A percentile compares a stretch with the other conserved stretches of the same genome.
Conservation (phyloP, 2,329 filamentous ascomycete species). For the Neocucurbitaria cava region DNA sequence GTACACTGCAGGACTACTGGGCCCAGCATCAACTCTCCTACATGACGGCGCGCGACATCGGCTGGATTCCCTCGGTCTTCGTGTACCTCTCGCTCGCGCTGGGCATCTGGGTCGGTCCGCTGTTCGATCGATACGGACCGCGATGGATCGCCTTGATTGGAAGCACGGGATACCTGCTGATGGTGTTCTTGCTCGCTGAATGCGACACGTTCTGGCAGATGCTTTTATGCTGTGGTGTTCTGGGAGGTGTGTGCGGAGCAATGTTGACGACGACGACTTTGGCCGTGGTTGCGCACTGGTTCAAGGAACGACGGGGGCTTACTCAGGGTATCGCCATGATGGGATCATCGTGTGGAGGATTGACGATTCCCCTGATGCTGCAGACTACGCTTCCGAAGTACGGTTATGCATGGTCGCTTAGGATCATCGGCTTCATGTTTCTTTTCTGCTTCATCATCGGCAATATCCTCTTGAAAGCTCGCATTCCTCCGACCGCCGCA, state of each 20-base stretch:
- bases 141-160: conserved; percentile 43
- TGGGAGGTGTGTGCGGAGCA: conserved; percentile 49
- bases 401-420: conserved; percentile 48
- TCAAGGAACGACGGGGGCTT: conserved; percentile 46
- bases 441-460: conserved; percentile 40
- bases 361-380: conserved; percentile 48
- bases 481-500: conserved; percentile 37
- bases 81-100: conserved; percentile 82
- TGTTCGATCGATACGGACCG: conserved; percentile 60
- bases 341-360: conserved; percentile 43
- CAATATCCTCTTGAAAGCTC: conserved; percentile 45
- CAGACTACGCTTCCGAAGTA: conserved; percentile 41
- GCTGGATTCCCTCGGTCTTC: conserved; percentile 93
- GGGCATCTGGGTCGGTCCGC: conserved; percentile 82
- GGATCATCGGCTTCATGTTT: conserved; percentile 50
- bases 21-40: conserved; percentile 72
- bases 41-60: conserved; percentile 68
- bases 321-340: conserved; percentile 51
- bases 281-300: conserved; percentile 49
- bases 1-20: conserved; percentile 82
- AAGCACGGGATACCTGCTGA: conserved; percentile 33
- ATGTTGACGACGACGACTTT: conserved; percentile 49
- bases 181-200: conserved; percentile 44
- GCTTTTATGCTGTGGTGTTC: conserved; percentile 49
- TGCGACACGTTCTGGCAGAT: conserved; percentile 52